Percentiles rank a stretch among this genome's conserved stretches.
These are phyloP conservation scores for Melanomma pulvis-pyrius DNA, from an alignment of 495 filamentous ascomycete genomes.

Conservation along the genomic window DNA sequence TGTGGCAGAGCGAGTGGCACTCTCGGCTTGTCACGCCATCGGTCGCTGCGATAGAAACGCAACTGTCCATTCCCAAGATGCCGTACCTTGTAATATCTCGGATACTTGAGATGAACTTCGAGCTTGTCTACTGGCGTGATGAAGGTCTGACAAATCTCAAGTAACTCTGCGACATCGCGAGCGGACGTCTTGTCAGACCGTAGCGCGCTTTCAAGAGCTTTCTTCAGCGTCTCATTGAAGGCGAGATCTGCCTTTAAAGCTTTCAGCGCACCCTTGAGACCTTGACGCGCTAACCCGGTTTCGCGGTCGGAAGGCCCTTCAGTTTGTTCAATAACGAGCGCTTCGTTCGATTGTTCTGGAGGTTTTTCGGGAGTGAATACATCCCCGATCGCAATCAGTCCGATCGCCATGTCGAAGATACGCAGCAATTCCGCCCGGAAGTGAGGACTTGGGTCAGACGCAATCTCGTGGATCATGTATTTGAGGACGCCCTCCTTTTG, in stretches of 20 bases:
- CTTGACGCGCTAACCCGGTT: slow-evolving; percentile 69
- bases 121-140: slow-evolving; percentile 68
- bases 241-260: slow-evolving; percentile 74
- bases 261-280: slow-evolving; percentile 72
- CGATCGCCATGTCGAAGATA: slow-evolving; percentile 71
- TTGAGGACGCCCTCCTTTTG: slow-evolving; percentile 62
- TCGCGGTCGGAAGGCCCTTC: slow-evolving; percentile 64
- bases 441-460: slow-evolving; percentile 78
- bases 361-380: slow-evolving; percentile 40
- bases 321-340: slow-evolving; percentile 81
- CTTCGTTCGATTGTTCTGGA: slow-evolving; percentile 51
- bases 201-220: slow-evolving; percentile 77
- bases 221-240: slow-evolving; percentile 62
- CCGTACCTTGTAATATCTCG: slow-evolving; percentile 69
- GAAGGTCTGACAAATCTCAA: slow-evolving; percentile 74
- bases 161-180: slow-evolving; percentile 73
- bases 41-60: slow-evolving; percentile 33
- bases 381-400: slow-evolving; percentile 77
- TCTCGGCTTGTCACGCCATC: slow-evolving; percentile 25
- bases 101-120: slow-evolving; percentile 65
- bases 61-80: slow-evolving; percentile 61
- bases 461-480: slow-evolving; percentile 72
- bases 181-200: slow-evolving; percentile 65
- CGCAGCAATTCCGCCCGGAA: slow-evolving; percentile 70
- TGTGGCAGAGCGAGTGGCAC: background rate